phyloP scores from a whole-genome alignment of 2,329 filamentous ascomycete genomes.

The Leptosphaerulina australis region DNA sequence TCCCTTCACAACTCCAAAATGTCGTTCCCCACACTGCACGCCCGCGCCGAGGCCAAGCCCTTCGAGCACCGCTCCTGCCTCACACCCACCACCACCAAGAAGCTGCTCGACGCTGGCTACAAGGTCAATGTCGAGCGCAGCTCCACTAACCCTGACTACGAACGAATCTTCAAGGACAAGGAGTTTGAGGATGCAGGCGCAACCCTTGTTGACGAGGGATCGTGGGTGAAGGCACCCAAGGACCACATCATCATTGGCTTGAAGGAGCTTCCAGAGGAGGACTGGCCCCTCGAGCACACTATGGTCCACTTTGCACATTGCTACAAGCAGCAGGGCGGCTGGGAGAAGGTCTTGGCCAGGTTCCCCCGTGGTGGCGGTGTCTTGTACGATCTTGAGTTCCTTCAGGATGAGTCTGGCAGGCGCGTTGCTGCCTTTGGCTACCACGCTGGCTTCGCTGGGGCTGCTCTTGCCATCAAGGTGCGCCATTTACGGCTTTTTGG shows the following conservation, averaged over 20 bases:
- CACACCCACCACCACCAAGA: conserved; percentile 48
- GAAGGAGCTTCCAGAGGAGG: conserved; percentile 50
- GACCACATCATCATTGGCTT: conserved; percentile 52
- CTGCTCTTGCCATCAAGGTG: conserved; percentile 53
- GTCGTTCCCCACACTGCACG: conserved; percentile 49
- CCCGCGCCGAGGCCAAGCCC: conserved; percentile 51
- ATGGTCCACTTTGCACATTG: conserved; percentile 52
- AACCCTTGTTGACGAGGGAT: conserved; percentile 46
- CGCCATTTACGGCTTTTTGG: too few relatives aligned
- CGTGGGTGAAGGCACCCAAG: conserved; percentile 47
- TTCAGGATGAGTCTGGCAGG: conserved; percentile 73
- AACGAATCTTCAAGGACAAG: conserved; percentile 51
- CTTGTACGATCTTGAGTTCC: conserved; percentile 86
- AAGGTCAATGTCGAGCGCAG: conserved; percentile 49
- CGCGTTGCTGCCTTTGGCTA: conserved; percentile 73
- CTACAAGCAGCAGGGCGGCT: conserved; percentile 57
- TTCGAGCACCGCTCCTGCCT: conserved; percentile 51
- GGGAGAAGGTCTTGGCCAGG: conserved; percentile 78
- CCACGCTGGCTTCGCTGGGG: conserved; percentile 55
- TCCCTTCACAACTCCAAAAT: conserved; percentile 21
- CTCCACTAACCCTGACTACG: conserved; percentile 45
- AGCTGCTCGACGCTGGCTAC: conserved; percentile 51
- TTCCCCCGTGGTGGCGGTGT: conserved; percentile 78
- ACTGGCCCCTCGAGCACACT: conserved; percentile 48
- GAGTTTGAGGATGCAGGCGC: conserved; percentile 50